Percentiles rank a stretch among this genome's conserved stretches.
phyloP scores from a whole-genome alignment of 257 asterid genomes.

The Forsythia suspensa region DNA sequence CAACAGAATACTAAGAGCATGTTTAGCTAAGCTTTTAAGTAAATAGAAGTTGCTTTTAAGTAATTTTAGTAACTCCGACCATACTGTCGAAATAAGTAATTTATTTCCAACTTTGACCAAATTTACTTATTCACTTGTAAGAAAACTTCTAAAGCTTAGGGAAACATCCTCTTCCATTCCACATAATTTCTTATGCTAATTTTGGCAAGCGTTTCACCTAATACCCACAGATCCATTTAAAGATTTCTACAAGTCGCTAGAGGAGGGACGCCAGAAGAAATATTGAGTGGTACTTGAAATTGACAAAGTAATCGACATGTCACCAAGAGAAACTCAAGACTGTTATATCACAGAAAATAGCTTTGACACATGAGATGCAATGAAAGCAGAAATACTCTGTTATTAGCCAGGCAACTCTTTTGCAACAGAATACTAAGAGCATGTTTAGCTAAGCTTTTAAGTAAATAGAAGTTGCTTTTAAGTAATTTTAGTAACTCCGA shows the following conservation, averaged over 20 bases:
- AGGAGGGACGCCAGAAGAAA: neutral
- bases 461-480: neutral
- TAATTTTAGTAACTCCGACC: neutral
- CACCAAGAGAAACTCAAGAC: neutral
- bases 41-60: neutral
- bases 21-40: neutral
- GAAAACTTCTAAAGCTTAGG: neutral
- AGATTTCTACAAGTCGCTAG: neutral
- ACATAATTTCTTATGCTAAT: neutral
- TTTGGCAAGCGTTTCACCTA: neutral
- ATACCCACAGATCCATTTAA: neutral
- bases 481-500: neutral
- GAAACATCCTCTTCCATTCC: neutral
- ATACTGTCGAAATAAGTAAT: too few relatives aligned
- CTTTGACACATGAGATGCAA: neutral
- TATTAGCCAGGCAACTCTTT: constrained; percentile 4
- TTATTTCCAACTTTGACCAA: too few relatives aligned
- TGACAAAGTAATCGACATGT: neutral
- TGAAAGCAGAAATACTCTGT: neutral
- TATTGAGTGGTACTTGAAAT: neutral
- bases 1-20: neutral
- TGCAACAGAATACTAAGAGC: constrained; percentile 1
- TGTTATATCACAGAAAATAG: neutral
- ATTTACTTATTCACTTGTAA: neutral
- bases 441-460: neutral